Conservation (phyloP, 768 basidiomycete genomes). For the Agaricus subrufescens region DNA sequence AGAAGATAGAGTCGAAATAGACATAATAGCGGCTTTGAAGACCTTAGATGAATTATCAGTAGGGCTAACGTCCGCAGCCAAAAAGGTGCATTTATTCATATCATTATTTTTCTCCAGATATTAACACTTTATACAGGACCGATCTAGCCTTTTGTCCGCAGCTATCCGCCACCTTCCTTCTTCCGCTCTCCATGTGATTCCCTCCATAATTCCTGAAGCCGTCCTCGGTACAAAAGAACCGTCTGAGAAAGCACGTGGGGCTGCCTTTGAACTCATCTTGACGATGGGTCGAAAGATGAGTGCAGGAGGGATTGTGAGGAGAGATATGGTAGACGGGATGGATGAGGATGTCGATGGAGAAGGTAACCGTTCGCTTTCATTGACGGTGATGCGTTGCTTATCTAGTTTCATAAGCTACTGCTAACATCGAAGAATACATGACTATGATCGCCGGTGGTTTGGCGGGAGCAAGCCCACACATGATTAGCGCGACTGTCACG, state of each 20-base stretch:
- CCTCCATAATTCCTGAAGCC: constrained; percentile 88
- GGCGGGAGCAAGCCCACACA: constrained; percentile 90
- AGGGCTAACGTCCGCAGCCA: constrained; percentile 75
- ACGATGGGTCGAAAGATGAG: constrained; percentile 93
- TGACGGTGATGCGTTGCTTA: background rate
- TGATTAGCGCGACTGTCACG: constrained; percentile 97
- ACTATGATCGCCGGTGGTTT: constrained; percentile 96
- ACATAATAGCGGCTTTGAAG: constrained; percentile 56
- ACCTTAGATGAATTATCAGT: constrained; percentile 61
- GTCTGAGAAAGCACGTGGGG: constrained; percentile 84
- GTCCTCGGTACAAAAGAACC: constrained; percentile 96
- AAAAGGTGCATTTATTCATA: constrained; percentile 52
- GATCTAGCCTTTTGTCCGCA: constrained; percentile 67
- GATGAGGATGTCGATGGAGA: constrained; percentile 60
- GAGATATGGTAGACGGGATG: constrained; percentile 77
- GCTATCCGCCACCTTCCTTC: constrained; percentile 68
- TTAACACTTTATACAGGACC: constrained; percentile 51
- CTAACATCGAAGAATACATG: constrained; percentile 86
- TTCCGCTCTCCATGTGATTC: constrained; percentile 75
- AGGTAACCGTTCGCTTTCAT: constrained; percentile 26
- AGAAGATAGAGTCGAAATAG: constrained; percentile 47
- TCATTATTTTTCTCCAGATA: constrained; percentile 1
- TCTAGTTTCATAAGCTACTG: constrained; percentile 37
- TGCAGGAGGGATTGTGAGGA: constrained; percentile 76
- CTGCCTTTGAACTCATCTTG: constrained; percentile 87